Evolutionary conservation across 192 early-diverging fungal species (phyloP), one percentile per base, ranked within the genome.

Genomic region (Entomortierella lignicola): DNA sequence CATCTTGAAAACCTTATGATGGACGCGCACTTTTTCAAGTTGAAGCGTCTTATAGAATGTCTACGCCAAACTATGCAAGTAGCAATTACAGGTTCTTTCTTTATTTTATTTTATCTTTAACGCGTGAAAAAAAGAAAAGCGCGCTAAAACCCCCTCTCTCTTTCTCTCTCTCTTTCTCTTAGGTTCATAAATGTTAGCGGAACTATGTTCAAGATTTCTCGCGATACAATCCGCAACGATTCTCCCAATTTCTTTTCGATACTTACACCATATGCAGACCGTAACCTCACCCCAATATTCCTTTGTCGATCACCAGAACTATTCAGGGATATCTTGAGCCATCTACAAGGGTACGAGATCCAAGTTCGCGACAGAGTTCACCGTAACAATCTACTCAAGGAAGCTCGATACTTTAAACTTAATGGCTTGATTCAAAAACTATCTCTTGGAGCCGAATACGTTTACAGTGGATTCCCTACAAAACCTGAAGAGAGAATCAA

Each of bases 331-430:
- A 85, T 89, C 34, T 34, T 89, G 15, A 70, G 71, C 29, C 86
- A 87, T 77, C 69, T 89, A 4, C 81, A 85, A 55, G 88, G 88
- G 18, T 89, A 89, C 30, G 83, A 85, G 8, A 82, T 89, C n/a
- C 60, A 77, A 17, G 82, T 89, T 50, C 71, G 79, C 50, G 85
- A 87, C 55, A 87, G 84, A 60, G 66, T 82, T 13, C 88, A 89
- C 42, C 82, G 88, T 39, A 75, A 66, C 43, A 89, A 89, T 52
- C 30, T 89, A 12, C 64, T 89, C 1, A 87, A 85, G 48, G 88
- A 89, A 61, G 82, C 86, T 0, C 65, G 83, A 31, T 89, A 85
- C 60, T 88, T 70, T 27, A 79, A 79, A 55, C 68, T 79, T 50
- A 79, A 79, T 27, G 60, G 48, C 27, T 57, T 79, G 1, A 50